A percentile compares a stretch with the other conserved stretches of the same genome.
phyloP scores from a whole-genome alignment of 108 stramenopile species.

The Cyclotella choctawhatcheeana region DNA sequence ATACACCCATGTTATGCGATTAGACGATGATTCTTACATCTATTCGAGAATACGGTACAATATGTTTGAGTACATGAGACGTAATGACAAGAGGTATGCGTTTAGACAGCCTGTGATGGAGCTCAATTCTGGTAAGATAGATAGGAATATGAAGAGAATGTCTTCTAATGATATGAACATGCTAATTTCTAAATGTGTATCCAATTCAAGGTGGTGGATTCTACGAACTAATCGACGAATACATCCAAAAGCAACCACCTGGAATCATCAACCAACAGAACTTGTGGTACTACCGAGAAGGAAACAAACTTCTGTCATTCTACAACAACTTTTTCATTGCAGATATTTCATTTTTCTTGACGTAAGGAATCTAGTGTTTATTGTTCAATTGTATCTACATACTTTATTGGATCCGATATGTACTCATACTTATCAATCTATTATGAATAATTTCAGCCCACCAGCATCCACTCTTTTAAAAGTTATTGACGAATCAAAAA shows the following conservation, averaged over 20 bases:
- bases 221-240: conserved; percentile 19
- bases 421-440: conserved; percentile 80
- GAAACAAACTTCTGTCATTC: neutral
- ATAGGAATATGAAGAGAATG: no score
- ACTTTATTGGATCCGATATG: conserved; percentile 33
- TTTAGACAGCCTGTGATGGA: conserved; percentile 75
- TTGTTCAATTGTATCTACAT: conserved; percentile 1
- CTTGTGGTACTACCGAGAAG: neutral
- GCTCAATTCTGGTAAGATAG: no score
- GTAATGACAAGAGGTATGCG: conserved; percentile 61
- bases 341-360: conserved; percentile 5
- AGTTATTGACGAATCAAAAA: conserved; percentile 9
- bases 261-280: no score
- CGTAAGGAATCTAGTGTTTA: conserved; percentile 20
- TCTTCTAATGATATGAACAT: no score
- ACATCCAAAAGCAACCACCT: neutral
- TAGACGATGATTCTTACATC: conserved; percentile 83
- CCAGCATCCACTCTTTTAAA: conserved; percentile 4
- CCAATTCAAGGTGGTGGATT: no score
- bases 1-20: conserved; percentile 78
- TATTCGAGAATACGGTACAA: conserved; percentile 70
- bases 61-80: conserved; percentile 73
- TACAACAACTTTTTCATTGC: neutral
- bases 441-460: conserved; percentile 65
- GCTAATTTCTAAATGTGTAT: no score